phyloP scores from a whole-genome alignment of 495 filamentous ascomycete species.

The Penicillium manginii region DNA sequence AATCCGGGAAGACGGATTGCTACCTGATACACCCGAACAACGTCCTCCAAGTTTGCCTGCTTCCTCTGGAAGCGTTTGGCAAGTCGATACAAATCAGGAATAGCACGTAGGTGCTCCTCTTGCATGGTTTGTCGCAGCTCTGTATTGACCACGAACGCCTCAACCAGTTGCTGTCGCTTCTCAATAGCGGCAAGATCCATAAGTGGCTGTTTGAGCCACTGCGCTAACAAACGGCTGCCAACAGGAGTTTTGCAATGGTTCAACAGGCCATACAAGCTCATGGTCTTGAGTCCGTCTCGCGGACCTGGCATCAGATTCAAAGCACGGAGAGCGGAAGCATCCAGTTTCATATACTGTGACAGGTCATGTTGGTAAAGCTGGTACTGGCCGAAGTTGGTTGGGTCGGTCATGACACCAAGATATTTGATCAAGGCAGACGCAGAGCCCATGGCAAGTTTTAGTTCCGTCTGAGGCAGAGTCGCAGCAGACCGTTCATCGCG shows the following conservation, averaged over 20 bases:
- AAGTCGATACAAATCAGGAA: conserved; percentile 92
- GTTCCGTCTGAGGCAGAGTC: conserved; percentile 82
- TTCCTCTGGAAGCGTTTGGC: conserved; percentile 93
- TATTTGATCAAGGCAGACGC: conserved; percentile 95
- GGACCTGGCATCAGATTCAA: conserved; percentile 97
- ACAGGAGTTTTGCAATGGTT: conserved; percentile 98
- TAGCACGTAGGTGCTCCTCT: conserved; percentile 91
- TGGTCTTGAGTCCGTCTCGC: conserved; percentile 92
- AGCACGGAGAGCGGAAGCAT: conserved; percentile 90
- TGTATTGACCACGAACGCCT: conserved; percentile 92
- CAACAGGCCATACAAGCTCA: conserved; percentile 91
- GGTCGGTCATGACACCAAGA: conserved; percentile 85
- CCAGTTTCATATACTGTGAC: conserved; percentile 97
- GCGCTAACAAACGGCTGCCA: conserved; percentile 85
- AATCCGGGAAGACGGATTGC: conserved; percentile 90
- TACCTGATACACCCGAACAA: conserved; percentile 93
- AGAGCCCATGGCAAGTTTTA: conserved; percentile 96
- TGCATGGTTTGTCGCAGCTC: conserved; percentile 97
- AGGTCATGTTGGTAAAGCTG: conserved; percentile 97
- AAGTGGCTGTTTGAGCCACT: conserved; percentile 97
- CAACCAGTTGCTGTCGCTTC: conserved; percentile 89
- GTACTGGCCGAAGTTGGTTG: conserved; percentile 95
- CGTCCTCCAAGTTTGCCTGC: conserved; percentile 90
- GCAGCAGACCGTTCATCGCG: conserved; percentile 80
- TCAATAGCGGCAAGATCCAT: conserved; percentile 93